These are phyloP conservation scores for Sclerotinia minor DNA, from an alignment of 2,329 filamentous ascomycete genomes.

Conservation along the genomic window DNA sequence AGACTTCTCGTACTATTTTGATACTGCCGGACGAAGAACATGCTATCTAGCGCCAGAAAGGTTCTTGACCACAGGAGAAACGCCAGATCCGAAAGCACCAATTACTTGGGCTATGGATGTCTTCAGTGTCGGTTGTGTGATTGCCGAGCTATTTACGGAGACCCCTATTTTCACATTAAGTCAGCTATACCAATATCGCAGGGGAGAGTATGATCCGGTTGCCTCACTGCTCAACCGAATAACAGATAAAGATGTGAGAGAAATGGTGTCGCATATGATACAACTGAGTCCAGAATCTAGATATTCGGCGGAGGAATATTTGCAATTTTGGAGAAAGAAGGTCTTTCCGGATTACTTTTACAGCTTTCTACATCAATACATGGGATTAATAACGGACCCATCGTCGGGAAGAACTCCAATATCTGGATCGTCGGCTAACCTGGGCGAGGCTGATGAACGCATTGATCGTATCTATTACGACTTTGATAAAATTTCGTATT, in stretches of 20 bases:
- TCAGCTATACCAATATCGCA: conserved; percentile 91
- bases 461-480: conserved; percentile 92
- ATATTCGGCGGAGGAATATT: conserved; percentile 90
- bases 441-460: conserved; percentile 86
- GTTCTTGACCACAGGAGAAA: conserved; percentile 72
- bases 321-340: conserved; percentile 87
- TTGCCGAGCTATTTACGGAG: conserved; percentile 94
- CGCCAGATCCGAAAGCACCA: conserved; percentile 61
- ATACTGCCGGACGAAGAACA: conserved; percentile 84
- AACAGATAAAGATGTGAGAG: conserved; percentile 79
- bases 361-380: conserved; percentile 95
- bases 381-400: conserved; percentile 91
- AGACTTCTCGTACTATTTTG: conserved; percentile 97
- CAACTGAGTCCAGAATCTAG: conserved; percentile 88
- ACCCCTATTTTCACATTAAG: conserved; percentile 96
- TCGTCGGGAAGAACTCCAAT: conserved; percentile 74
- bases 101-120: conserved; percentile 96
- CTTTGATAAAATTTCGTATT: conserved; percentile 97
- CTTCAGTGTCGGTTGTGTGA: conserved; percentile 94
- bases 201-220: conserved; percentile 86
- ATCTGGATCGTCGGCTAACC: conserved; percentile 66
- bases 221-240: conserved; percentile 81
- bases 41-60: conserved; percentile 95
- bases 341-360: conserved; percentile 98
- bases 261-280: conserved; percentile 95